phyloP scores from a whole-genome alignment of 2,329 filamentous ascomycete species.

The Hortaea werneckii region DNA sequence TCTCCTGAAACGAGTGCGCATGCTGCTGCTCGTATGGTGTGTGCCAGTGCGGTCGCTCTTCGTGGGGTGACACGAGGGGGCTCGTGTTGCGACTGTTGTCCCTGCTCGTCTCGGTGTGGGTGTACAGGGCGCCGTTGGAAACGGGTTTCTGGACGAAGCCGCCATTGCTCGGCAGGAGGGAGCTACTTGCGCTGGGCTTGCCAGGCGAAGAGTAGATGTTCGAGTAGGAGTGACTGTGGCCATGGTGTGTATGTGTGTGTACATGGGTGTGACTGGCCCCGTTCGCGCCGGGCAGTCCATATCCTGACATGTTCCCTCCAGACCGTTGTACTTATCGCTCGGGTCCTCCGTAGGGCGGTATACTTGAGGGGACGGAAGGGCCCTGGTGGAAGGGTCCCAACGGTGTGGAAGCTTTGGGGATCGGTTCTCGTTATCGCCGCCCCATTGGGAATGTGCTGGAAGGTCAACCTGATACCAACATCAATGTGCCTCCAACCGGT shows the following conservation, averaged over 20 bases:
- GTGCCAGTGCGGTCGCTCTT: constrained; percentile 3
- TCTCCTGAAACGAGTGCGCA: constrained; percentile 11
- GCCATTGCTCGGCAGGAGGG: constrained; percentile 3
- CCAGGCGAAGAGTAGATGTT: constrained; percentile 8
- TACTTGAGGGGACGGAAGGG: neutral
- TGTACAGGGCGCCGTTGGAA: constrained; percentile 16
- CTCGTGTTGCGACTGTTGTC: constrained; percentile 11
- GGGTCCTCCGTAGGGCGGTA: too few relatives aligned
- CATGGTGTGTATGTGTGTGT: constrained; percentile 14
- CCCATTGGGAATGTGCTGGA: neutral
- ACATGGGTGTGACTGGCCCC: constrained; percentile 9
- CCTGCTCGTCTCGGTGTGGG: constrained; percentile 19
- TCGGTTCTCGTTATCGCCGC: neutral
- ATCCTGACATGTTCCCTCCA: constrained; percentile 24
- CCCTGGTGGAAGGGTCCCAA: neutral
- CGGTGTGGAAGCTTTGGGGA: neutral
- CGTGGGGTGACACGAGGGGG: constrained; percentile 14
- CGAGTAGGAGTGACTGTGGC: constrained; percentile 17
- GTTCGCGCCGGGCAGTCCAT: constrained; percentile 29
- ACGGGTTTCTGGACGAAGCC: constrained; percentile 9
- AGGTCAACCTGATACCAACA: neutral
- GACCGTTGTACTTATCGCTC: too few relatives aligned
- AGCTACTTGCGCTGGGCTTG: constrained; percentile 3
- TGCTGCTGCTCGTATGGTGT: constrained; percentile 13
- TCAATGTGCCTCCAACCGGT: too few relatives aligned